Conservation (phyloP, 257 asterid species). For the Apocynum venetum region DNA sequence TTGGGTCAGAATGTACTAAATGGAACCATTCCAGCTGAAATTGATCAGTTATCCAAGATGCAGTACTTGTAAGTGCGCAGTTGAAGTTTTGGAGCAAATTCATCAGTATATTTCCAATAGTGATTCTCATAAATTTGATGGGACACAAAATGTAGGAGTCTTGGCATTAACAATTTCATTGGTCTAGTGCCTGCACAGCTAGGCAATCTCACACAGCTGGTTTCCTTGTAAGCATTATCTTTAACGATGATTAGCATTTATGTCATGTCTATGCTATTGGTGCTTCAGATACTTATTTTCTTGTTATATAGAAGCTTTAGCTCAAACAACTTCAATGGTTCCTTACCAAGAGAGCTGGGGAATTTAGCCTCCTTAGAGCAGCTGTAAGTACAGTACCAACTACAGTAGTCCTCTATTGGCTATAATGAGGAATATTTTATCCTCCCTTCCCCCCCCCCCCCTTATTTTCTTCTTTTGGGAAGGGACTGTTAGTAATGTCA, state of each 20-base stretch:
- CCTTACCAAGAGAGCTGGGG: slow-evolving; percentile 43
- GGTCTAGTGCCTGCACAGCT: slow-evolving; percentile 54
- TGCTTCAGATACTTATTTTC: slow-evolving; percentile 1
- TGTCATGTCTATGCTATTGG: neutral
- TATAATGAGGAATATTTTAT: neutral
- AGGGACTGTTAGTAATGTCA: neutral
- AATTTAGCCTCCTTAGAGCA: slow-evolving; percentile 45
- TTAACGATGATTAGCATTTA: neutral
- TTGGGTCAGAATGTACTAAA: slow-evolving; percentile 61
- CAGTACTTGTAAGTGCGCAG: slow-evolving; percentile 18
- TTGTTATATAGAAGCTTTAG: slow-evolving; percentile 42
- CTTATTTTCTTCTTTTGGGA: neutral
- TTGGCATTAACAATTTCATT: slow-evolving; percentile 57
- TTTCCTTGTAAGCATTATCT: slow-evolving; percentile 37
- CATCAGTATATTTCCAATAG: neutral
- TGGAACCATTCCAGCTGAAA: slow-evolving; percentile 51
- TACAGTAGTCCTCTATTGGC: neutral
- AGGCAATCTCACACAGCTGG: slow-evolving; percentile 45
- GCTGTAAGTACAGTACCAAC: slow-evolving; percentile 31
- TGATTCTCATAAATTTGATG: neutral
- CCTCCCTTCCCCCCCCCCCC: neutral
- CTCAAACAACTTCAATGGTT: slow-evolving; percentile 54
- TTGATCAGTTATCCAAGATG: slow-evolving; percentile 53
- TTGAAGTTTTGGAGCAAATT: neutral
- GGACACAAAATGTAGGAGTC: slow-evolving; percentile 27